phyloP scores from a whole-genome alignment of 768 basidiomycete species.

The Russula abietina region DNA sequence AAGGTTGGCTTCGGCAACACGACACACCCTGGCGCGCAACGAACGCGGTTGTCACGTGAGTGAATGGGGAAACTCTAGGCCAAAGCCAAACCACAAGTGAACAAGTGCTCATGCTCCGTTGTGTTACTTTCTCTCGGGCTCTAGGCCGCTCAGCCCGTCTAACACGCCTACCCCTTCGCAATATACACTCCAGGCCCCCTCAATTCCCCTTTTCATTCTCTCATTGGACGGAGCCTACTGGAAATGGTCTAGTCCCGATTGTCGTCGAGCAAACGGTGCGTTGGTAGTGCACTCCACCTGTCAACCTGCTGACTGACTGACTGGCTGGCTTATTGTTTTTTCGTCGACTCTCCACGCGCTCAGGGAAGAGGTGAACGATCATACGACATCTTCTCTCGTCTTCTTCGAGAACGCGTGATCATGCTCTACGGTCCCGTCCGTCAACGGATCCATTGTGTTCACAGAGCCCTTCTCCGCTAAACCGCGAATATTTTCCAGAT shows the following conservation, averaged over 20 bases:
- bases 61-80: not conserved
- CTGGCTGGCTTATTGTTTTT: not conserved
- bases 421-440: slow-evolving; percentile 90
- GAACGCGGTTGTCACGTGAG: slow-evolving; percentile 23
- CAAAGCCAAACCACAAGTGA: not conserved
- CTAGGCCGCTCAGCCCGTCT: not conserved
- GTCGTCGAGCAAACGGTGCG: slow-evolving; percentile 87
- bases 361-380: slow-evolving; percentile 83
- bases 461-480: not conserved
- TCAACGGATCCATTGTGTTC: slow-evolving; percentile 16
- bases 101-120: slow-evolving; percentile 1
- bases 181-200: not conserved
- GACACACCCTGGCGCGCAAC: not conserved
- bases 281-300: slow-evolving; percentile 17
- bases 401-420: slow-evolving; percentile 89
- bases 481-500: slow-evolving; percentile 47
- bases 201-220: slow-evolving; percentile 45
- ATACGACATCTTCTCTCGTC: slow-evolving; percentile 93
- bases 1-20: not conserved
- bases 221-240: slow-evolving; percentile 37
- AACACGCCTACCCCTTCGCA: slow-evolving; percentile 2
- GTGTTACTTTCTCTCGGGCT: slow-evolving; percentile 24
- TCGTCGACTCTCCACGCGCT: slow-evolving; percentile 6
- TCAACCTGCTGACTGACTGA: not conserved
- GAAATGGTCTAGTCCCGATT: slow-evolving; percentile 73